These are phyloP conservation scores for Microsporum ferrugineum DNA, from an alignment of 2,329 filamentous ascomycete genomes.

Conservation along the genomic window DNA sequence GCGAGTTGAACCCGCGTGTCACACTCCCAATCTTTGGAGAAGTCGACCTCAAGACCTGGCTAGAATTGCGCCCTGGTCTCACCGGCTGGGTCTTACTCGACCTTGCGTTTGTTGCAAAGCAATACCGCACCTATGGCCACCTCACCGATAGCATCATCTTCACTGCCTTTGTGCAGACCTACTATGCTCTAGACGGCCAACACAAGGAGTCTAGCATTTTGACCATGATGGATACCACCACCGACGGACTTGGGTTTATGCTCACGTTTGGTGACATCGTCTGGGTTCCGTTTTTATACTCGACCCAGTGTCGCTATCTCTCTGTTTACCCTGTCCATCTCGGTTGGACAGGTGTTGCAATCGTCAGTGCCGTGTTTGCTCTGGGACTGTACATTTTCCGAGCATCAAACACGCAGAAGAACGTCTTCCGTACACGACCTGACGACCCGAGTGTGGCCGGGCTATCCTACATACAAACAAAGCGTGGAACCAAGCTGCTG, in stretches of 20 bases:
- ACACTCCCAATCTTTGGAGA: slow-evolving; percentile 57
- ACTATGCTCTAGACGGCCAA: slow-evolving; percentile 76
- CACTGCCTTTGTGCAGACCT: slow-evolving; percentile 61
- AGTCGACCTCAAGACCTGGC: slow-evolving; percentile 80
- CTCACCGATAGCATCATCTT: slow-evolving; percentile 79
- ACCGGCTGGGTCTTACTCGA: slow-evolving; percentile 81
- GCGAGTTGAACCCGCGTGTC: slow-evolving; percentile 83
- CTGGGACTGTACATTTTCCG: slow-evolving; percentile 87
- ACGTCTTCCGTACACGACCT: slow-evolving; percentile 80
- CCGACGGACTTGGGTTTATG: slow-evolving; percentile 93
- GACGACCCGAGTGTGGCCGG: slow-evolving; percentile 66
- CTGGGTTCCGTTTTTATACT: slow-evolving; percentile 88
- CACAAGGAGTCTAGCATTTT: slow-evolving; percentile 82
- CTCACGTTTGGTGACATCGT: slow-evolving; percentile 81
- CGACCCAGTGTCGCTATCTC: slow-evolving; percentile 72
- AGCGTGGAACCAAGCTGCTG: slow-evolving; percentile 11
- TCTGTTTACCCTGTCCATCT: slow-evolving; percentile 71
- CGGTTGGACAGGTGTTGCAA: slow-evolving; percentile 53
- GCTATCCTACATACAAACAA: slow-evolving; percentile 73
- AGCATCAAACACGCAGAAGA: slow-evolving; percentile 88
- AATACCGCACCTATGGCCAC: slow-evolving; percentile 73
- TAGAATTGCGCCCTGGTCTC: slow-evolving; percentile 84
- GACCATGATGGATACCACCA: slow-evolving; percentile 89
- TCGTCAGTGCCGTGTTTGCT: slow-evolving; percentile 55
- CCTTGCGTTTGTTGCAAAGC: slow-evolving; percentile 71